Evolutionary conservation across 2,329 filamentous ascomycete genomes (phyloP), one percentile per base, ranked within the genome.

Genomic region (Colletotrichum cuscutae): DNA sequence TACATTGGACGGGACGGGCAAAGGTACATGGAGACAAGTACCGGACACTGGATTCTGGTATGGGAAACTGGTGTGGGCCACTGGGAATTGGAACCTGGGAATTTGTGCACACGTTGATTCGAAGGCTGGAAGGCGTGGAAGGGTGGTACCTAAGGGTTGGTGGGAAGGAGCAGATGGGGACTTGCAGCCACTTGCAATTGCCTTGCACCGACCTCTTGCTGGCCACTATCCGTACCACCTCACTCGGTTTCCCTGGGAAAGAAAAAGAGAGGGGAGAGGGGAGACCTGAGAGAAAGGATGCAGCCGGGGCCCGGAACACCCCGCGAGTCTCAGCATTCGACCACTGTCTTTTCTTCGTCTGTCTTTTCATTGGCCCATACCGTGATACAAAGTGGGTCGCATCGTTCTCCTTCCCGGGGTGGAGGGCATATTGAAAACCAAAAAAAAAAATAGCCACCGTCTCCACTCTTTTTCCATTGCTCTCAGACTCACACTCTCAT

Each of bases 301-400:
- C 70, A 71, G 65, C 60, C 66, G 67, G 60, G 42, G 42, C 19
- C 42, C 42, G 42, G 42, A 49, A 61, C 49, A 71, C 61, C 71
- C 71, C 72, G 74, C 63, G 65, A 75, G 73, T 72, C 65, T 72
- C 70, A 64, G 69, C 65, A 72, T 59, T 57, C 69, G 57, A 46
- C 52, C 65, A 68, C 56, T 71, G 68, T 49, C 63, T 67, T 71
- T 71, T 67, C 56, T 61, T 49, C 57, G n/a, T 3, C 15, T 30
- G 46, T 26, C n/a, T 13, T 19, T 7, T 69, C 59, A 72, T 72
- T 72, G 70, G 70, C 12, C 3, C 30, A 15, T 4, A n/a, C 4
- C 6, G 13, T 19, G 8, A 19, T 24, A 30, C n/a, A 37, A 12
- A 52, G 54, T 60, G 70, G 70, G 32, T 64, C 65, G 32, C 19